Base-by-base conservation (phyloP, 768 basidiomycete genomes). In the Polyporus arcularius region DNA sequence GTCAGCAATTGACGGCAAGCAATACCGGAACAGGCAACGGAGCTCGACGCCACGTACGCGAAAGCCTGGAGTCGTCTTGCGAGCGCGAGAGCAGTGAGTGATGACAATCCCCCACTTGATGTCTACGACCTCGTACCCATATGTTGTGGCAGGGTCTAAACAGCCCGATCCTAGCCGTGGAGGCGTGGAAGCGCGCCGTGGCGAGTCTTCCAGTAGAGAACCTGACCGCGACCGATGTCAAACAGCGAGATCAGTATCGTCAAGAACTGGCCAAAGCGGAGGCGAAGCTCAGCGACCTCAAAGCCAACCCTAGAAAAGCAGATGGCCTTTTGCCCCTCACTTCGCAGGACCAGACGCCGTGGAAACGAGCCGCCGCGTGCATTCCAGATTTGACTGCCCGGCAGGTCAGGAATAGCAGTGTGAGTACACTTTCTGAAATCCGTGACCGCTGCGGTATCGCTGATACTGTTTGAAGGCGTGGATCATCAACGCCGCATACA, bases 241-340 rank as follows among this genome's bases (percentile, higher is more conserved):
- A 63, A 31, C 76, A 79, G 42, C 73, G 73, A 53, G 60, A 63
- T 2, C 76, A 79, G 35, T 35, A 64, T 78, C 49, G 47, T 9
- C 16, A 41, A 15, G 68, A 32, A 9, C 42, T 63, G 4, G 43
- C 55, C 15, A 11, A 41, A n/a, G 54, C 54, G 30, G 31, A 45
- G n/a, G 47, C 4, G 15, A 30, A 31, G 10, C n/a, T 52, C 9
- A 28, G 26, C 18, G 41, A 48, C 11, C 52, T 42, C 38, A 16
- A n/a, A 9, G 39, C 41, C 3, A 11, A 5, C 12, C 15, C 38
- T 12, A 48, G n/a, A 30, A 5, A n/a, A 35, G 47, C 42, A 14
- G 28, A 12, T 15, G 30, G 56, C 16, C 58, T 47, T 32, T 16
- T 50, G 4, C 9, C 26, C 21, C 21, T 26, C 21, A 26, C 21